A percentile compares a stretch with the other conserved stretches of the same genome.
These are phyloP conservation scores for Fusarium buharicum DNA, from an alignment of 2,329 filamentous ascomycete species.

Conservation along the genomic window DNA sequence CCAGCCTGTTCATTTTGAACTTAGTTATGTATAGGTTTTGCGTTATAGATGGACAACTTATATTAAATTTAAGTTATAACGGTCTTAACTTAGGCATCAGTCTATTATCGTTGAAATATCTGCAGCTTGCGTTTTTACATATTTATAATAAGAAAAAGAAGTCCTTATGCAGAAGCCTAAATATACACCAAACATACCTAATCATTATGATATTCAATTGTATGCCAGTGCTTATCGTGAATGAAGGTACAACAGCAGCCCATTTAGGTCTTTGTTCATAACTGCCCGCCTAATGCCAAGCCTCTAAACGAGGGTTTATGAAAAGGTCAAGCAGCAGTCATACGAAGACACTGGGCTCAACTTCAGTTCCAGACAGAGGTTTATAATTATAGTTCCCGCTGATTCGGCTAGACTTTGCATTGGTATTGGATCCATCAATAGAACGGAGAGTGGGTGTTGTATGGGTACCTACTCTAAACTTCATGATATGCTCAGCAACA, in stretches of 20 bases:
- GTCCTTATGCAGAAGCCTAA: too few species aligned
- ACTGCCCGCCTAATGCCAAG: not conserved
- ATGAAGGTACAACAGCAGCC: not conserved
- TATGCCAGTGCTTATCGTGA: too few species aligned
- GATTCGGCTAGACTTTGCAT: not conserved
- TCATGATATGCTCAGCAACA: slow-evolving; percentile 13
- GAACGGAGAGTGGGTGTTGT: slow-evolving; percentile 1
- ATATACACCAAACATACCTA: too few species aligned
- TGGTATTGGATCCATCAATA: not conserved
- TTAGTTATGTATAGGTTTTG: too few species aligned
- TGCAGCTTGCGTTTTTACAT: too few species aligned
- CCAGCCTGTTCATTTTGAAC: too few species aligned
- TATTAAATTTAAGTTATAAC: too few species aligned
- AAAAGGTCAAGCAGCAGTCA: not conserved
- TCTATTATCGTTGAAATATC: too few species aligned
- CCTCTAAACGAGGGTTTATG: slow-evolving; percentile 8
- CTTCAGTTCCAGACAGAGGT: not conserved
- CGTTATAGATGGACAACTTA: too few species aligned
- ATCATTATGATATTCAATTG: too few species aligned
- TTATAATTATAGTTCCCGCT: not conserved
- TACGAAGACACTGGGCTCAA: not conserved
- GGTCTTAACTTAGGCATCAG: too few species aligned
- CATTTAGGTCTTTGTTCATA: not conserved
- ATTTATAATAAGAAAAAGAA: too few species aligned
- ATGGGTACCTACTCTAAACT: slow-evolving; percentile 14